phyloP scores from a whole-genome alignment of 164 flowering plant species.

The Liquidambar formosana region DNA sequence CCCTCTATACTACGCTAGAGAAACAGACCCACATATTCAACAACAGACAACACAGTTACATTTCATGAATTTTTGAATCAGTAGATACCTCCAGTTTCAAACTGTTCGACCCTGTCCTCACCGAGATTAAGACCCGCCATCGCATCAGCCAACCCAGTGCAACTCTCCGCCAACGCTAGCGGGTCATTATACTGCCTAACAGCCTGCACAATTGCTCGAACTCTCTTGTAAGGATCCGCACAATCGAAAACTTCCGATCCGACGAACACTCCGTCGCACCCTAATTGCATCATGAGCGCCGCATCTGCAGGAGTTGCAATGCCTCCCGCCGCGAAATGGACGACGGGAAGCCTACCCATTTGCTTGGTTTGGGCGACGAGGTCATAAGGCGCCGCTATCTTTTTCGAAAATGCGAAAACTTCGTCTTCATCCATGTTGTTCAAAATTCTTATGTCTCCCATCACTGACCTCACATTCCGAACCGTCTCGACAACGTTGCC shows the following conservation, averaged over 20 bases:
- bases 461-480: slow-evolving; percentile 56
- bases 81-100: slow-evolving; percentile 14
- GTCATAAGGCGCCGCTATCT: slow-evolving; percentile 65
- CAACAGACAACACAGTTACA: too few relatives aligned
- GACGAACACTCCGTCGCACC: slow-evolving; percentile 72
- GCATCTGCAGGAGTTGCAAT: slow-evolving; percentile 76
- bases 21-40: neutral
- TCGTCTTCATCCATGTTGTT: slow-evolving; percentile 77
- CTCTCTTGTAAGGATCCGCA: slow-evolving; percentile 45
- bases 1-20: neutral
- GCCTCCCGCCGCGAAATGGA: slow-evolving; percentile 75
- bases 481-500: slow-evolving; percentile 55
- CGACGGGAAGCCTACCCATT: slow-evolving; percentile 70
- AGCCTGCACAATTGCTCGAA: slow-evolving; percentile 60
- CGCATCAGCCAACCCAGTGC: slow-evolving; percentile 43
- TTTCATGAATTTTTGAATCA: too few relatives aligned
- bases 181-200: slow-evolving; percentile 71
- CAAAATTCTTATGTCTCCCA: slow-evolving; percentile 56
- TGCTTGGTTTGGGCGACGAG: slow-evolving; percentile 66
- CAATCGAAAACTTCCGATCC: slow-evolving; percentile 51
- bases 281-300: slow-evolving; percentile 80
- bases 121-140: slow-evolving; percentile 41
- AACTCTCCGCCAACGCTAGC: slow-evolving; percentile 43
- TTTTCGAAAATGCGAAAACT: slow-evolving; percentile 63
- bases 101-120: slow-evolving; percentile 34